Conservation (phyloP, 2,329 filamentous ascomycete species). For the Monosporascus sp. region DNA sequence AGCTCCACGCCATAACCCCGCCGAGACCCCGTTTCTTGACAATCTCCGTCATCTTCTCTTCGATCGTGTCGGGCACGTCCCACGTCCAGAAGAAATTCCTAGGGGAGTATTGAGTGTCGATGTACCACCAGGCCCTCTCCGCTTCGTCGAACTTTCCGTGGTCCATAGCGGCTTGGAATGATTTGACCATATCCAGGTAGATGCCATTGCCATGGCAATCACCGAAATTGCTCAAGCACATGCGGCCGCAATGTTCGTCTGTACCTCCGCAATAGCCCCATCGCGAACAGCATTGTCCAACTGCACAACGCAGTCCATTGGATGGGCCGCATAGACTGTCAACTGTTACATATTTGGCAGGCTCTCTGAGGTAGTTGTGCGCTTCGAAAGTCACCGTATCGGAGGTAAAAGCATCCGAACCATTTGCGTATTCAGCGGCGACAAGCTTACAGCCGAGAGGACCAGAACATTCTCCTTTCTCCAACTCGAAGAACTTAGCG, state of each 20-base stretch:
- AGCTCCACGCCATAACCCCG: conserved; percentile 49
- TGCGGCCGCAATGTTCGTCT: background rate
- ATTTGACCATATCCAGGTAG: conserved; percentile 2
- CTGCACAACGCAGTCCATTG: background rate
- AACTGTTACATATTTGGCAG: background rate
- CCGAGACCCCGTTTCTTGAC: conserved; percentile 37
- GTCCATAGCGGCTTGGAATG: conserved; percentile 4
- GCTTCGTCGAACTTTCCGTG: background rate
- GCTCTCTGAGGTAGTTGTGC: background rate
- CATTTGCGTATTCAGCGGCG: conserved; percentile 50
- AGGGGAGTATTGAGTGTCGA: conserved; percentile 1
- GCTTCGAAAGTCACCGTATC: conserved; percentile 52
- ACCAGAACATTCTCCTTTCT: conserved; percentile 32
- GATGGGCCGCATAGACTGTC: background rate
- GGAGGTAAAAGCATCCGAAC: conserved; percentile 51
- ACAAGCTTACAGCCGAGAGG: conserved; percentile 49
- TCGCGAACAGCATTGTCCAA: background rate
- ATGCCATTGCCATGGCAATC: background rate
- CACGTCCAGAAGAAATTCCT: conserved; percentile 46
- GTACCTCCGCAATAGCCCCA: background rate
- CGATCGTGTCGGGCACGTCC: conserved; percentile 46
- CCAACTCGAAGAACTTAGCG: conserved; percentile 56
- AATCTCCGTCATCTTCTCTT: conserved; percentile 41
- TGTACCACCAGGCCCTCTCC: conserved; percentile 4
- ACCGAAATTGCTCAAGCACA: background rate